These are phyloP conservation scores for Naganishia sp. DNA, from an alignment of 1,284 basidiomycete species.

Conservation along the genomic window DNA sequence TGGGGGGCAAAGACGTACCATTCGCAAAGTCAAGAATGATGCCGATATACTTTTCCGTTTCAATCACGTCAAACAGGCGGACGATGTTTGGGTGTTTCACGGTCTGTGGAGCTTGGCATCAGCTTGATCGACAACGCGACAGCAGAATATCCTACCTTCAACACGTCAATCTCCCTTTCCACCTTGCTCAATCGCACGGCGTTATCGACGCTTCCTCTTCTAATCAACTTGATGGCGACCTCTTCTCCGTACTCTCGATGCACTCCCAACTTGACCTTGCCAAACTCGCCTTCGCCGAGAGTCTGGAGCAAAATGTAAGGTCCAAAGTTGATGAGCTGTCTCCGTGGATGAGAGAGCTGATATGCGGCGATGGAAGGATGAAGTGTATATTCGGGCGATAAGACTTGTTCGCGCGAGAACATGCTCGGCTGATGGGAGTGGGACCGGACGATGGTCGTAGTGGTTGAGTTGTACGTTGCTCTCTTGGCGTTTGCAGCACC, in stretches of 20 bases:
- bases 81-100: conserved; percentile 99
- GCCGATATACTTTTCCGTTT: conserved; percentile 99
- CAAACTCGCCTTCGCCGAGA: conserved; percentile 97
- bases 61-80: conserved; percentile 95
- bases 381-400: conserved; percentile 47
- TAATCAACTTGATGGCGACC: conserved; percentile 98
- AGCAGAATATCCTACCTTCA: conserved; percentile 65
- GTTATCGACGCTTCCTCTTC: conserved; percentile 86
- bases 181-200: conserved; percentile 89
- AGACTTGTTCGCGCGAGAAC: conserved; percentile 15
- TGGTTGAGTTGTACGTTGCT: conserved; percentile 24
- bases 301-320: conserved; percentile 94
- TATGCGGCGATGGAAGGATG: conserved; percentile 87
- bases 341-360: conserved; percentile 74
- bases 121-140: background rate
- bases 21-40: conserved; percentile 99
- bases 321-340: conserved; percentile 87
- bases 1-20: conserved; percentile 47
- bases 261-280: conserved; percentile 97
- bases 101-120: conserved; percentile 59
- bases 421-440: conserved; percentile 17
- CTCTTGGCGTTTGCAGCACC: conserved; percentile 12
- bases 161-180: conserved; percentile 94
- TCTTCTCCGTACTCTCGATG: conserved; percentile 95
- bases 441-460: background rate